Evolutionary conservation across 208 protist species (phyloP).

Genomic region (Trypanosoma scelopori): DNA sequence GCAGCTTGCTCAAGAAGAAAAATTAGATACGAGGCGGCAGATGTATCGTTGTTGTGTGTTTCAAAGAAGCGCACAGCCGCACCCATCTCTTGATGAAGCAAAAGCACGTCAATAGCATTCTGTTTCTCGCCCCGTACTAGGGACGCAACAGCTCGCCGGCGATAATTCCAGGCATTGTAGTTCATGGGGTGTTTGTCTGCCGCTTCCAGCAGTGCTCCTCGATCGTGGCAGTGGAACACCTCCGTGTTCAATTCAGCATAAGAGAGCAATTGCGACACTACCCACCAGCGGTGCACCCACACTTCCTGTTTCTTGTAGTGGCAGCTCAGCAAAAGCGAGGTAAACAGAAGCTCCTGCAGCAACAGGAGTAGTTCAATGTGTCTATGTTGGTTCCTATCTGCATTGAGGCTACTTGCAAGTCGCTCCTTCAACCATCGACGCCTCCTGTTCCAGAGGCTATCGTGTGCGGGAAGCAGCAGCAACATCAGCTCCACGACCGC

Average conservation of each 20-base stretch:
- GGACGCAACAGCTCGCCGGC: slow-evolving; percentile 23
- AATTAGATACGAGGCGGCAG: slow-evolving; percentile 53
- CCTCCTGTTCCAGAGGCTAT: slow-evolving; percentile 32
- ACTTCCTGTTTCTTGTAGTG: slow-evolving; percentile 43
- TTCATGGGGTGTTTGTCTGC: slow-evolving; percentile 76
- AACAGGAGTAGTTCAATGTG: slow-evolving; percentile 1
- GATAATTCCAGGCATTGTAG: slow-evolving; percentile 85
- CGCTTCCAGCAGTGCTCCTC: slow-evolving; percentile 36
- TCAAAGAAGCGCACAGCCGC: slow-evolving; percentile 42
- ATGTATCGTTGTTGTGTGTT: slow-evolving; percentile 64
- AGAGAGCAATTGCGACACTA: slow-evolving; percentile 29
- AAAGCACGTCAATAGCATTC: background rate
- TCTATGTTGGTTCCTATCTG: background rate
- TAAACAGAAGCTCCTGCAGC: slow-evolving; percentile 45
- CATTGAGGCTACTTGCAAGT: background rate
- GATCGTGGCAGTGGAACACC: slow-evolving; percentile 23
- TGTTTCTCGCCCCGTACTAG: background rate
- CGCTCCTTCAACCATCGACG: slow-evolving; percentile 8
- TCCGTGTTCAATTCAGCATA: background rate
- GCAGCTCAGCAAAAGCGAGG: slow-evolving; percentile 45
- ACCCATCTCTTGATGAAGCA: slow-evolving; percentile 25
- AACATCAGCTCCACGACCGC: slow-evolving; percentile 17
- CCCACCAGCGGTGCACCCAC: slow-evolving; percentile 59
- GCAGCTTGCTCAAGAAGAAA: slow-evolving; percentile 41
- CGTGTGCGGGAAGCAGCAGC: slow-evolving; percentile 32